Evolutionary conservation across 371 early-diverging fungal species (phyloP).

Genomic region (Mucor circinelloides): DNA sequence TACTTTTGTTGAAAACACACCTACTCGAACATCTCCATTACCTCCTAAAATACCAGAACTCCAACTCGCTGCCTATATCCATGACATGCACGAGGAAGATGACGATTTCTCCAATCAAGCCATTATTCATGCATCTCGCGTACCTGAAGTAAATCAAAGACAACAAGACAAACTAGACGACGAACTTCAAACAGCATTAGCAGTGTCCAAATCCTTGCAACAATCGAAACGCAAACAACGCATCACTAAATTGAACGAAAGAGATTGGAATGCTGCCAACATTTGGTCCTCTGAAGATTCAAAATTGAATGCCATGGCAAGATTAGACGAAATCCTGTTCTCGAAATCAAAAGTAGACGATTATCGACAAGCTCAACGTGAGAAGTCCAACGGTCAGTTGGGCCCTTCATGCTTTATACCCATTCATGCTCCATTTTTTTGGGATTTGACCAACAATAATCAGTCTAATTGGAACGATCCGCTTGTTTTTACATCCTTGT

Average conservation of each 20-base stretch:
- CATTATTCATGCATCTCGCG: conserved; percentile 2
- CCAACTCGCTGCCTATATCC: neutral
- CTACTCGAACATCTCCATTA: neutral
- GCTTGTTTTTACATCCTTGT: neutral
- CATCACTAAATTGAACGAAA: neutral
- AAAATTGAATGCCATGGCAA: neutral
- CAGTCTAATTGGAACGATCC: conserved; percentile 2
- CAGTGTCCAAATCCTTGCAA: conserved; percentile 22
- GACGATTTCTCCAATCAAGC: conserved; percentile 13
- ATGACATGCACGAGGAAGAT: neutral
- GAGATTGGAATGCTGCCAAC: conserved; percentile 24
- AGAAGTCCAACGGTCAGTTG: conserved; percentile 7
- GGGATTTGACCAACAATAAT: conserved; percentile 17
- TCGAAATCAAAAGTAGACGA: neutral
- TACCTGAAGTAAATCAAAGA: neutral
- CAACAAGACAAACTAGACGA: conserved; percentile 27
- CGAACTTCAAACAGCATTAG: conserved; percentile 31
- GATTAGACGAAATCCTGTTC: conserved; percentile 5
- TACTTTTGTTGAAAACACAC: neutral
- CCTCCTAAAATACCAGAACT: neutral
- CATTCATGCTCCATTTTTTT: neutral
- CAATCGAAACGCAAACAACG: neutral
- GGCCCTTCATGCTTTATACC: neutral
- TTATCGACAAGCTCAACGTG: neutral
- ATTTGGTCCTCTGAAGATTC: conserved; percentile 28